These are phyloP conservation scores for Starmerella gropengiesseri DNA, from an alignment of 805 yeast genomes.

Conservation along the genomic window DNA sequence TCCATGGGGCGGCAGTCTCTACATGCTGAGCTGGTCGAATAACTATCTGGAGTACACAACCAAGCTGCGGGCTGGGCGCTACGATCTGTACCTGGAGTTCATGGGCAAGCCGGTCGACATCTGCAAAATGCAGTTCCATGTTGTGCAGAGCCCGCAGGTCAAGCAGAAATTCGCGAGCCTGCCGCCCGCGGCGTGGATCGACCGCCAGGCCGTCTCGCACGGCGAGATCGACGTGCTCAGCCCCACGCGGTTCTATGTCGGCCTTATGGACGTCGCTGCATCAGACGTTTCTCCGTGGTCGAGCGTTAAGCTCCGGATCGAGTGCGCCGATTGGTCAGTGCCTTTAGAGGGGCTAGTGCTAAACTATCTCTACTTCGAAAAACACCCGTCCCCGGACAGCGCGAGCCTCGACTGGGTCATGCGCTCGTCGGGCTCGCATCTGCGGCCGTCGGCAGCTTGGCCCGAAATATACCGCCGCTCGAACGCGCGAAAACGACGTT, in stretches of 20 bases:
- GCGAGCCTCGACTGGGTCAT: conserved; percentile 13
- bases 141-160: conserved; percentile 14
- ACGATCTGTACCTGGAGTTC: conserved; percentile 16
- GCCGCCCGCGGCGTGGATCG: conserved; percentile 15
- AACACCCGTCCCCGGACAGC: conserved; percentile 2
- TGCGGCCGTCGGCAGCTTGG: conserved; percentile 12
- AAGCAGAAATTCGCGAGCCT: conserved; percentile 11
- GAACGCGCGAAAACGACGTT: conserved; percentile 15
- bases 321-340: conserved; percentile 11
- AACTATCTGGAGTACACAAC: conserved; percentile 18
- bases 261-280: conserved; percentile 7
- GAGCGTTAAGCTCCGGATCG: conserved; percentile 14
- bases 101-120: conserved; percentile 14
- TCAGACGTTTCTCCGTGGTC: conserved; percentile 8
- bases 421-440: conserved; percentile 1
- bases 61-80: conserved; percentile 16
- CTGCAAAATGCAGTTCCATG: conserved; percentile 13
- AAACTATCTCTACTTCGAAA: conserved; percentile 20
- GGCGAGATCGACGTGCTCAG: conserved; percentile 1
- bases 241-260: conserved; percentile 9
- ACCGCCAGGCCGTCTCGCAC: conserved; percentile 10
- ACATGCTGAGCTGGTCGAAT: conserved; percentile 8
- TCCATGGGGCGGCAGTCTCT: conserved; percentile 13
- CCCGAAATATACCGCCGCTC: conserved; percentile 15
- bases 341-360: conserved; percentile 12